phyloP scores from a whole-genome alignment of 192 early-diverging fungal species.

The Backusella mclennaniae region DNA sequence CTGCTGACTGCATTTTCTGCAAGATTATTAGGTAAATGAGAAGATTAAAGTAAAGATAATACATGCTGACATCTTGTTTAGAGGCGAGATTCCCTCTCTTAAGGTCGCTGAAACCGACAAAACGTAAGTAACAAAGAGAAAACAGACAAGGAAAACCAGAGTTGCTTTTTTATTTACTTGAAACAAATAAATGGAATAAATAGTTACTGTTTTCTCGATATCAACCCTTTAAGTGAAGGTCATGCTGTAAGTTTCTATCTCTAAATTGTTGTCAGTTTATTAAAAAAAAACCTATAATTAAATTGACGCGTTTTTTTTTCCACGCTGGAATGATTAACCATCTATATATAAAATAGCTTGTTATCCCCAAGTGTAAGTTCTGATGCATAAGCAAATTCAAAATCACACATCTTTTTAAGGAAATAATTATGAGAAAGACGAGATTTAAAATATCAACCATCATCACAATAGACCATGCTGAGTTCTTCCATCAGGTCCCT shows the following conservation, averaged over 20 bases:
- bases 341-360: constrained; percentile 45
- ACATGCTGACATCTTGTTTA: constrained; percentile 10
- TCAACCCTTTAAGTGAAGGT: constrained; percentile 71
- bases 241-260: constrained; percentile 57
- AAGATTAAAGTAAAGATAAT: background rate
- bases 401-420: background rate
- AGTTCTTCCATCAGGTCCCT: constrained; percentile 87
- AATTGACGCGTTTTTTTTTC: constrained; percentile 9
- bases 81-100: constrained; percentile 80
- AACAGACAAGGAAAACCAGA: background rate
- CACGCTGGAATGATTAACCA: background rate
- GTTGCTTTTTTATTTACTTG: background rate
- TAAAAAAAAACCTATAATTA: background rate
- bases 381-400: background rate
- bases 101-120: constrained; percentile 83
- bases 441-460: background rate
- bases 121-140: constrained; percentile 37
- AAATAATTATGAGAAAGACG: background rate
- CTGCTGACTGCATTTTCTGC: constrained; percentile 82
- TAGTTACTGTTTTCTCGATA: constrained; percentile 80
- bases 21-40: constrained; percentile 66
- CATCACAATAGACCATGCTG: constrained; percentile 66
- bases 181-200: background rate
- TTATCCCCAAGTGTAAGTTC: constrained; percentile 66
- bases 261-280: background rate